phyloP scores from a whole-genome alignment of 2,329 filamentous ascomycete species.

The Pseudogymnoascus sp. region DNA sequence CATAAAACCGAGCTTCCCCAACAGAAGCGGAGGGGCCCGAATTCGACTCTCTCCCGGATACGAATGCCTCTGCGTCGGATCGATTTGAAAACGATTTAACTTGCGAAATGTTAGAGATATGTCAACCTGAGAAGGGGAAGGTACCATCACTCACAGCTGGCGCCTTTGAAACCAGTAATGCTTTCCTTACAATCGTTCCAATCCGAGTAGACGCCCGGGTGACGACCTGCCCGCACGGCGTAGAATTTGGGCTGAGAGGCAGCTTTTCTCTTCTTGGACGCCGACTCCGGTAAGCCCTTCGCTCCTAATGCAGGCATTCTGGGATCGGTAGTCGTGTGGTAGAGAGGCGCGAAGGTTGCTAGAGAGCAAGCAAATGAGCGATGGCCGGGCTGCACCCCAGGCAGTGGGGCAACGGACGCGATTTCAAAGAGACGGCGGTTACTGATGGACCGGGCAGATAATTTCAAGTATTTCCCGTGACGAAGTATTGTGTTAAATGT shows the following conservation, averaged over 20 bases:
- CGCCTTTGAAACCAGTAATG: conserved; percentile 53
- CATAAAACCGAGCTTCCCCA: conserved; percentile 45
- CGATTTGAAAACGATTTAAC: conserved; percentile 71
- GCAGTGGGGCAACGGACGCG: neutral
- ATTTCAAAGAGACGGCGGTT: neutral
- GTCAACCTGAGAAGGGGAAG: neutral
- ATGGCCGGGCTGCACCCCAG: neutral
- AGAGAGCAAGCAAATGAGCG: neutral
- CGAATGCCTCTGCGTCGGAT: conserved; percentile 71
- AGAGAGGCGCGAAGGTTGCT: neutral
- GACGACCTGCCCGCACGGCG: conserved; percentile 49
- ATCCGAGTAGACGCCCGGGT: conserved; percentile 52
- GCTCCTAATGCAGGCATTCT: neutral
- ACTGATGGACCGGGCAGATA: neutral
- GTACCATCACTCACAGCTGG: conserved; percentile 50
- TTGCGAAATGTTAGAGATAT: conserved; percentile 1
- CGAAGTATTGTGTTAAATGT: neutral
- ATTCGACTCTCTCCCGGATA: conserved; percentile 47
- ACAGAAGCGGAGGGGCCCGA: conserved; percentile 28
- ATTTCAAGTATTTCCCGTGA: conserved; percentile 3
- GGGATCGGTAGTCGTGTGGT: neutral
- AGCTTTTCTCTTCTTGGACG: conserved; percentile 24
- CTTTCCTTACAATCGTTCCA: conserved; percentile 56
- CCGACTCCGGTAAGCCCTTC: neutral
- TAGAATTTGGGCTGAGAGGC: conserved; percentile 44